Conservation (phyloP, 2,329 filamentous ascomycete species). For the Colletotrichum truncatum region DNA sequence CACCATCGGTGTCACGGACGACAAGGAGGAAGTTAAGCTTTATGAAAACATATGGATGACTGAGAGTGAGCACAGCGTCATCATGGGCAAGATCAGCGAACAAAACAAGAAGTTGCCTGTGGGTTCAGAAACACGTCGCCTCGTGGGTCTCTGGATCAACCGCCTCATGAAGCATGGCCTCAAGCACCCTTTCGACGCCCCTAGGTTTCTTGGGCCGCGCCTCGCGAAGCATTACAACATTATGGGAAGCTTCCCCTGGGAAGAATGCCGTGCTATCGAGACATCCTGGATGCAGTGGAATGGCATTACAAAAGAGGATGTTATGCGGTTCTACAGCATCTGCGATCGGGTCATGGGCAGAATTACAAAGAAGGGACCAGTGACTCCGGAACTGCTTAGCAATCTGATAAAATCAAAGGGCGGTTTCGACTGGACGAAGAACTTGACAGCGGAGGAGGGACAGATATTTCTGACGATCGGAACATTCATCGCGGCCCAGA, state of each 20-base stretch:
- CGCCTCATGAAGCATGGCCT: slow-evolving; percentile 6
- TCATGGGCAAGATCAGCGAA: background rate
- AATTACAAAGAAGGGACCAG: background rate
- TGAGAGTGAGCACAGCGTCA: background rate
- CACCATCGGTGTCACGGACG: slow-evolving; percentile 15
- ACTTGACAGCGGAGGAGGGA: background rate
- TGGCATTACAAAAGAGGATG: background rate
- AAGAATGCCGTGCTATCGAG: background rate
- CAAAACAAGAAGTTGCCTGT: background rate
- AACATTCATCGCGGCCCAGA: background rate
- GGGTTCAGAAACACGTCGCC: slow-evolving; percentile 15
- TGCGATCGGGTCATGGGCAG: background rate
- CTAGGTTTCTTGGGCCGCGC: background rate
- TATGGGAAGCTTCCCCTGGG: background rate
- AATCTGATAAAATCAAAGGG: background rate
- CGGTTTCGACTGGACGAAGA: background rate
- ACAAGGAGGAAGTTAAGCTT: background rate
- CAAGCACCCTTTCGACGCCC: background rate
- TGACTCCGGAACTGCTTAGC: background rate
- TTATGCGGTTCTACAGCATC: background rate
- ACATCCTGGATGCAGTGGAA: background rate
- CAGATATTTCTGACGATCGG: background rate
- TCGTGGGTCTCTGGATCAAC: slow-evolving; percentile 1
- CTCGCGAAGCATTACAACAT: slow-evolving; percentile 12
- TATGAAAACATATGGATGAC: slow-evolving; percentile 25